Evolutionary conservation across 495 filamentous ascomycete species (phyloP), one percentile per base, ranked within the genome.

Genomic region (Aspergillus hancockii): DNA sequence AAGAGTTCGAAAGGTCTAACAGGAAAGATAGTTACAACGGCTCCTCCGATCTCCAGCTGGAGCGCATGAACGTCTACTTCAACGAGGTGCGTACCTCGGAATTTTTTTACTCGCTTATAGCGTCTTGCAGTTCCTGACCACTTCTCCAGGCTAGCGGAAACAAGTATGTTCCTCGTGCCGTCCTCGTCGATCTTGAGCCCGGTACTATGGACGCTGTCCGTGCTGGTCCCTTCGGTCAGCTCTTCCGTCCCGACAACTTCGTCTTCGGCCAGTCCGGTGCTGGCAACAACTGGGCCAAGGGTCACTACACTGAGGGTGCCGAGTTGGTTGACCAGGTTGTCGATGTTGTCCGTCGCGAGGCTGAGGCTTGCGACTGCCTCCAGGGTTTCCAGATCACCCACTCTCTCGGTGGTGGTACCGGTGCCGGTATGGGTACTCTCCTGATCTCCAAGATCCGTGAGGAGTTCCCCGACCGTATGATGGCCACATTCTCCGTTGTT

Each of bases 21-120:
- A 46, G 65, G 63, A 57, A 65, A 47, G 25, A 58, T 66, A 98
- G 93, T 58, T 98, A 97, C 85, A 93, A 93, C 78, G 94, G 95
- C 69, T 90, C 91, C 63, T 97, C 93, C 54, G 94, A 98, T 79
- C 92, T 99, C 74, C 94, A 99, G 84, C 84, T 97, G 61, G 94
- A 99, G 88, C 93, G 94, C 72, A 97, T 99, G 93, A 99, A 93
- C 81, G 94, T 99, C 77, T 99, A 99, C 88, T 99, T 99, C 87
- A 99, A 97, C 82, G 91, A 98, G 90, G 93, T 97, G 76, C 56
- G 81, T 76, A 8, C 8, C 36, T 34, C 50, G 19, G 9, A 52
- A 36, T 52, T 45, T 34, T 49, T 25, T n/a, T n/a, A n/a, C n/a
- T 31, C 23, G 8, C 16, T 51, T 47, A 7, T 4, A 9, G n/a